phyloP scores from a whole-genome alignment of 2,329 filamentous ascomycete species.

The Ophiognomonia clavigignenti-juglandacearum region DNA sequence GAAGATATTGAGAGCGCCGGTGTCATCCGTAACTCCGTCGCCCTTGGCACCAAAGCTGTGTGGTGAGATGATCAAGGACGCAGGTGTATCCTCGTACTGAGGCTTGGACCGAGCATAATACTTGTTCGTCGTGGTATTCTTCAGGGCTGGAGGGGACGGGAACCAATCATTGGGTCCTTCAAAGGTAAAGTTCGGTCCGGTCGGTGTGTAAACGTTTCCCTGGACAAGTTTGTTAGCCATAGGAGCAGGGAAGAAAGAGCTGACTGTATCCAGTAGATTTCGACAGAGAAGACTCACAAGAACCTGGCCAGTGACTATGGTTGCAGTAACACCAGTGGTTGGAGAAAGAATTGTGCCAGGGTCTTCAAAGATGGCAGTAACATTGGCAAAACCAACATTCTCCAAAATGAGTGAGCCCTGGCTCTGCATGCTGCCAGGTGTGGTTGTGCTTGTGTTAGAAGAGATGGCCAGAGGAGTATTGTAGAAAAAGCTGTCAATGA shows the following conservation, averaged over 20 bases:
- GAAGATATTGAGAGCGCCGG: slow-evolving; percentile 23
- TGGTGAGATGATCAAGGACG: slow-evolving; percentile 54
- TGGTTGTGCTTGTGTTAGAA: slow-evolving; percentile 43
- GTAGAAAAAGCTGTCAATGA: slow-evolving; percentile 68
- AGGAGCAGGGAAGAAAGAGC: too few relatives aligned
- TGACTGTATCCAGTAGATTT: too few relatives aligned
- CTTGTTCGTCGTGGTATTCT: slow-evolving; percentile 36
- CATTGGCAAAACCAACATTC: slow-evolving; percentile 37
- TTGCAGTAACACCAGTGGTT: neutral
- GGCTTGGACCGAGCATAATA: slow-evolving; percentile 55
- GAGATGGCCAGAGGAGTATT: slow-evolving; percentile 64
- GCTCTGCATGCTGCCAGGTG: slow-evolving; percentile 26
- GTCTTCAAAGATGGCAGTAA: slow-evolving; percentile 30
- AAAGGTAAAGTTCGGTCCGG: slow-evolving; percentile 42
- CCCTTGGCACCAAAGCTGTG: slow-evolving; percentile 61
- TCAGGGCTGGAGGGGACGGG: slow-evolving; percentile 50
- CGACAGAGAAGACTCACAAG: neutral
- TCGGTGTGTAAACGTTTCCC: slow-evolving; percentile 60
- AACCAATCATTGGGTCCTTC: slow-evolving; percentile 37
- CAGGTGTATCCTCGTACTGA: slow-evolving; percentile 53
- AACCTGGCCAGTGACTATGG: slow-evolving; percentile 6
- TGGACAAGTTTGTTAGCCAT: slow-evolving; percentile 27
- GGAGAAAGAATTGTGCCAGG: slow-evolving; percentile 31
- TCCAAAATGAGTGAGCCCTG: slow-evolving; percentile 41
- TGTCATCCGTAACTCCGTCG: slow-evolving; percentile 66